These are phyloP conservation scores for Hordeum vulgare DNA, from an alignment of 176 grass and related monocot genomes.

Conservation along the genomic window DNA sequence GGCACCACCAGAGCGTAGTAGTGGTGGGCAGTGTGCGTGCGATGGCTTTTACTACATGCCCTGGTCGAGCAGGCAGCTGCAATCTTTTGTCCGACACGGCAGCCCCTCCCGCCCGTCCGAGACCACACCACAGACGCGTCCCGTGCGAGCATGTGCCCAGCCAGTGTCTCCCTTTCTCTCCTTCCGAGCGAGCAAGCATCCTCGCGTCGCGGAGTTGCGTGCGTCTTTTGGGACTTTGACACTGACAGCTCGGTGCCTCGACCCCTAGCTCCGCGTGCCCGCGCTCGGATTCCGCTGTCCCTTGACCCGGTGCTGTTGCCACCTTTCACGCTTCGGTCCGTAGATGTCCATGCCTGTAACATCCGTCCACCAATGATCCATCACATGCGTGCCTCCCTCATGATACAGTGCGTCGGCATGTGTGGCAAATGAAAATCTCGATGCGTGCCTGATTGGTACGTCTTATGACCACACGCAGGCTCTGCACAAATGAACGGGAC, in stretches of 20 bases:
- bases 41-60: neutral
- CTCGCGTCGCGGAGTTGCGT: neutral
- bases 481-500: neutral
- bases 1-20: neutral
- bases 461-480: neutral
- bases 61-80: neutral
- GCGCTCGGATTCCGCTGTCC: neutral
- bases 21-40: neutral
- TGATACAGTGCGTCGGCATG: neutral
- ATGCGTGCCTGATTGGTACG: neutral
- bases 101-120: neutral
- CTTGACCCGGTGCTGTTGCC: neutral
- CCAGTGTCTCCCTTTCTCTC: neutral
- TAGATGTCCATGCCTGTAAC: neutral
- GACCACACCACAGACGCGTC: neutral
- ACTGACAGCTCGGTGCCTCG: neutral
- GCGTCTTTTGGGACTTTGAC: neutral
- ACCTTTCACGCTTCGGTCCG: neutral
- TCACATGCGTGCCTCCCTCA: neutral
- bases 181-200: no score
- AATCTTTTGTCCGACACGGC: neutral
- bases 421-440: neutral
- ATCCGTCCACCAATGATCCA: neutral
- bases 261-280: neutral
- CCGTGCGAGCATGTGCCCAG: neutral